phyloP scores from a whole-genome alignment of 768 basidiomycete genomes.

The Podaxis mareebaensis region DNA sequence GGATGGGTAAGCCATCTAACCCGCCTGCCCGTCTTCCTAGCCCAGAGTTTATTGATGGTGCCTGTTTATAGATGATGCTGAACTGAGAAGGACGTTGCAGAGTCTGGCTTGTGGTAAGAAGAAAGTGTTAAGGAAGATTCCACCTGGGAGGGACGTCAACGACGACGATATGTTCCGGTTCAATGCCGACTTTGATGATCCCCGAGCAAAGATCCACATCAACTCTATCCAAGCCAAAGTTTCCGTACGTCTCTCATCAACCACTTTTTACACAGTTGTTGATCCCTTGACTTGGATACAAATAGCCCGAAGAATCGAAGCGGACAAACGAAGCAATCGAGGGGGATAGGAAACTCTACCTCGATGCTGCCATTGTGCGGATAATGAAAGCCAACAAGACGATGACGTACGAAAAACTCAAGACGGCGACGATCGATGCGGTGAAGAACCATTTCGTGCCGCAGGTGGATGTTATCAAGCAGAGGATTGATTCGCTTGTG shows the following conservation, averaged over 20 bases:
- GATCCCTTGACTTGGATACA: not conserved
- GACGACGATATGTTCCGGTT: slow-evolving; percentile 77
- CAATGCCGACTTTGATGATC: slow-evolving; percentile 82
- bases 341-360: slow-evolving; percentile 78
- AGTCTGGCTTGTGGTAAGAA: slow-evolving; percentile 92
- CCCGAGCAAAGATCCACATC: slow-evolving; percentile 81
- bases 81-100: slow-evolving; percentile 84
- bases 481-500: slow-evolving; percentile 76
- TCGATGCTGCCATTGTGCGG: slow-evolving; percentile 95
- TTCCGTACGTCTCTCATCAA: slow-evolving; percentile 53
- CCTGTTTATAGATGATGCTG: slow-evolving; percentile 54
- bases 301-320: slow-evolving; percentile 80
- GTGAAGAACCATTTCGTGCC: slow-evolving; percentile 89
- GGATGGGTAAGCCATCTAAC: slow-evolving; percentile 61
- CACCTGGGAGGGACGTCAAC: slow-evolving; percentile 74
- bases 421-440: slow-evolving; percentile 81
- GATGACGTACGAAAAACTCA: slow-evolving; percentile 75
- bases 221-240: slow-evolving; percentile 96
- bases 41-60: slow-evolving; percentile 23
- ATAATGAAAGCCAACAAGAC: slow-evolving; percentile 95
- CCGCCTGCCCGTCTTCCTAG: not conserved
- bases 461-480: slow-evolving; percentile 82
- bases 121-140: slow-evolving; percentile 80
- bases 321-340: slow-evolving; percentile 84
- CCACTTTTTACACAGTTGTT: slow-evolving; percentile 6